A percentile compares a stretch with the other conserved stretches of the same genome.
phyloP scores from a whole-genome alignment of 2,329 filamentous ascomycete species.

The Orbilia brochopaga region DNA sequence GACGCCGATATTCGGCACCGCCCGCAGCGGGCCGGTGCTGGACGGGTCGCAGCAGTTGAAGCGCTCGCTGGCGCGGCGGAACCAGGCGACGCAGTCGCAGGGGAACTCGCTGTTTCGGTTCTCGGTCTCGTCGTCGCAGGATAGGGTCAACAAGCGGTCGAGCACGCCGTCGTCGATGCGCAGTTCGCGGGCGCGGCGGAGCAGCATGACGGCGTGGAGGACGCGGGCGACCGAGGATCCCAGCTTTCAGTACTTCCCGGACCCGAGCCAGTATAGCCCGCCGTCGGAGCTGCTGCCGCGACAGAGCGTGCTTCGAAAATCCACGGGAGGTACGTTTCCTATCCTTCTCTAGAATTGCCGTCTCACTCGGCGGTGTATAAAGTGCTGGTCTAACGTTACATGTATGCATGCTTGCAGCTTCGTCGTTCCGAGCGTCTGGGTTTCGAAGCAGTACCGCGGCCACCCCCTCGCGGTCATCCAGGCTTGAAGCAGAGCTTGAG shows the following conservation, averaged over 20 bases:
- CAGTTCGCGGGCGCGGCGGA: constrained; percentile 18
- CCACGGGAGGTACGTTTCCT: constrained; percentile 13
- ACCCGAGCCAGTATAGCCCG: constrained; percentile 32
- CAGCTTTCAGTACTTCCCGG: constrained; percentile 1
- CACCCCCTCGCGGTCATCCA: constrained; percentile 12
- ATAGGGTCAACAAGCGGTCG: constrained; percentile 29
- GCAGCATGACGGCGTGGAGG: constrained; percentile 12
- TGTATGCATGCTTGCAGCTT: constrained; percentile 13
- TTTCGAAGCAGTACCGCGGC: constrained; percentile 2
- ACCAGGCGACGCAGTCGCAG: constrained; percentile 10
- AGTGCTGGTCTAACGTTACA: not conserved
- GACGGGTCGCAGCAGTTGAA: constrained; percentile 17
- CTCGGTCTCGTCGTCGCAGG: constrained; percentile 3
- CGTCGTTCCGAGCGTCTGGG: constrained; percentile 10
- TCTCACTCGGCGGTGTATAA: not conserved
- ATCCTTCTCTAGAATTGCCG: not conserved
- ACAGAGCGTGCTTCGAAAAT: not conserved
- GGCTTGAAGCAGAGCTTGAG: constrained; percentile 25
- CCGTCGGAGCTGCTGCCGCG: constrained; percentile 12
- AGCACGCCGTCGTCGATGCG: constrained; percentile 38
- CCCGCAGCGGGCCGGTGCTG: not conserved
- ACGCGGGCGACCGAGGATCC: constrained; percentile 7
- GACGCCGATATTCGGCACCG: constrained; percentile 9
- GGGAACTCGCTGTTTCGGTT: constrained; percentile 1
- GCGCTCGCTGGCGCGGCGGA: constrained; percentile 25